Evolutionary conservation across 345 rosid genomes (phyloP), one percentile per base, ranked within the genome.

Genomic region (Abelmoschus esculentus): DNA sequence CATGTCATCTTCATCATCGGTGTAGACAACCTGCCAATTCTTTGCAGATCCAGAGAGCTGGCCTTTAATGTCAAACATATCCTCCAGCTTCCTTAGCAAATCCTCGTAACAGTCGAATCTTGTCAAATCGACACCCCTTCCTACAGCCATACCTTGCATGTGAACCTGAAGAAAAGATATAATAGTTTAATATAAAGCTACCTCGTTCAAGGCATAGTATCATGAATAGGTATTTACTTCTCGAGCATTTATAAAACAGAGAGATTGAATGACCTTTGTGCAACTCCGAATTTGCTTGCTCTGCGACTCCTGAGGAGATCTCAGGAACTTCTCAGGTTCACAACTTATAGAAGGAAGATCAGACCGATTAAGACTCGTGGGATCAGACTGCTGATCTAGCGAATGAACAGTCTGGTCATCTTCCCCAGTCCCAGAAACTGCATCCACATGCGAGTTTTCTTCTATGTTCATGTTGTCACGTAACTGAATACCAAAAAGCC

Each of bases 141-240:
- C 98, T 61, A 96, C 98, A 19, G 97, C 95, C 77, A 89, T 87
- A 4, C 99, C 99, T 78, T 92, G 99, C 97, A 92, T 87, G 79
- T 92, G 99, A 73, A 96, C 98, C 99, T 96, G 74, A 59, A 54
- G 71, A 66, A 36, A 17, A 73, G 15, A 17, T 6, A 73, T 52
- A 68, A 15, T 22, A 12, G 14, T 61, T 72, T 73, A 73, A 22
- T 22, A 22, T 22, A 22, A 22, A 22, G 26, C 26, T 22, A 22
- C 26, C 26, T 22, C 26, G 26, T 22, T 22, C 1, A 22, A 22
- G 26, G 26, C 1, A 22, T 22, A 22, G 26, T 22, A 22, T 0
- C 44, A 40, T 9, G 44, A 1, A 40, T 7, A 40, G 44, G 11
- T 40, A 40, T 40, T 31, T 22, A 63, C 9, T 66, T 46, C n/a